These are phyloP conservation scores for Podospora tetraspora DNA, from an alignment of 495 filamentous ascomycete species.

Conservation along the genomic window DNA sequence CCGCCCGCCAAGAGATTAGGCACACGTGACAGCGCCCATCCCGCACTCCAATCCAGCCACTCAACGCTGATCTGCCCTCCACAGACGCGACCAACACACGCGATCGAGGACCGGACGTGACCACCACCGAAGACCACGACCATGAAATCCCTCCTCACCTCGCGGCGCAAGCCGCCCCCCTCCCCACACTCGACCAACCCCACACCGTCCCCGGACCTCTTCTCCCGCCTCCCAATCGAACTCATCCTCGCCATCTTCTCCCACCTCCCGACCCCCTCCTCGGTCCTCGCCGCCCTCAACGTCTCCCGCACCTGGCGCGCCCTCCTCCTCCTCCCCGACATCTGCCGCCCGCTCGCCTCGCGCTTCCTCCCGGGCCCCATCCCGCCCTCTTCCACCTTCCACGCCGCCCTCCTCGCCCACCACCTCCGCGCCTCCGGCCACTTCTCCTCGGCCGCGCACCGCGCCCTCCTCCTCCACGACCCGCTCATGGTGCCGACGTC, in stretches of 20 bases:
- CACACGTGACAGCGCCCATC: neutral
- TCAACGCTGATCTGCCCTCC: neutral
- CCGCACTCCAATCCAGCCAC: neutral
- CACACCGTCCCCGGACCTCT: neutral
- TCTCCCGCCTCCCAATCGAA: slow-evolving; percentile 4
- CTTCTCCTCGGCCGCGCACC: slow-evolving; percentile 2
- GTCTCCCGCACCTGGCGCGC: slow-evolving; percentile 13
- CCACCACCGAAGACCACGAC: neutral
- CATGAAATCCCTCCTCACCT: slow-evolving; percentile 9
- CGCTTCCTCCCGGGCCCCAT: neutral
- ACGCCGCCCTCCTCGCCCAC: neutral
- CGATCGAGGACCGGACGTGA: neutral
- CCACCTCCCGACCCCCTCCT: slow-evolving; percentile 5
- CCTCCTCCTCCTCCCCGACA: slow-evolving; percentile 9
- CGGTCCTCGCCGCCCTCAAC: slow-evolving; percentile 11
- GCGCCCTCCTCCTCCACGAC: neutral
- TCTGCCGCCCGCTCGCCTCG: slow-evolving; percentile 6
- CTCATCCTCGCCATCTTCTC: slow-evolving; percentile 8
- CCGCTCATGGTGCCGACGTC: neutral
- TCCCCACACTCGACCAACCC: neutral
- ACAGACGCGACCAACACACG: neutral
- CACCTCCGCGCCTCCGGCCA: slow-evolving; percentile 4
- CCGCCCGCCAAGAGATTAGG: neutral
- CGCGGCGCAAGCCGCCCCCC: neutral
- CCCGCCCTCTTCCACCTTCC: slow-evolving; percentile 1